These are phyloP conservation scores for Metschnikowia baotianmanensis DNA, from an alignment of 805 yeast genomes.

Conservation along the genomic window DNA sequence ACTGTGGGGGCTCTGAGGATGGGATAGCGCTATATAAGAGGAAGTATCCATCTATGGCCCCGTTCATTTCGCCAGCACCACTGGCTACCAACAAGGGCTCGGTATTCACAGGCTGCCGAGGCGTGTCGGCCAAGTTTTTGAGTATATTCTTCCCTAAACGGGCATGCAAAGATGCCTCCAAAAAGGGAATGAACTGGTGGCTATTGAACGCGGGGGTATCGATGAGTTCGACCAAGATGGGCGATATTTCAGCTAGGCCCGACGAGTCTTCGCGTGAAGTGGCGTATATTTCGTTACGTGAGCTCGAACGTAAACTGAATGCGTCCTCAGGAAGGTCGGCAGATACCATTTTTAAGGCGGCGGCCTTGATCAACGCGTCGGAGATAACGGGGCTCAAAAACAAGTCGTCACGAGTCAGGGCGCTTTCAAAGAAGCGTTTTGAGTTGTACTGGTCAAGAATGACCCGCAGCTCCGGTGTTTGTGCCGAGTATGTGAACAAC, in stretches of 20 bases:
- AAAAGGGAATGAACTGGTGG: constrained; percentile 67
- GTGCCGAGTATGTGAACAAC: constrained; percentile 53
- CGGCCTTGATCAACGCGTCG: constrained; percentile 16
- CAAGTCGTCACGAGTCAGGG: constrained; percentile 15
- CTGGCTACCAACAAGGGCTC: constrained; percentile 71
- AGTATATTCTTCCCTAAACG: constrained; percentile 58
- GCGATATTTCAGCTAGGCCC: constrained; percentile 22
- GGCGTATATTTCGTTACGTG: constrained; percentile 24
- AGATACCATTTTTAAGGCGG: constrained; percentile 1
- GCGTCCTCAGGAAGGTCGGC: too few relatives aligned
- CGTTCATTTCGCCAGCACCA: constrained; percentile 76
- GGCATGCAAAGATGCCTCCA: constrained; percentile 68
- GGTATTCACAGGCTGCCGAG: constrained; percentile 58
- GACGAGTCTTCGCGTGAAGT: constrained; percentile 13
- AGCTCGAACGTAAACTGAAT: too few relatives aligned
- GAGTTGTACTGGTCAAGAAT: constrained; percentile 26
- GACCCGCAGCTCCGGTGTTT: constrained; percentile 12
- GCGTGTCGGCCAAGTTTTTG: constrained; percentile 61
- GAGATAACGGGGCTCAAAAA: constrained; percentile 32
- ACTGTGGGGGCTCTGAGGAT: constrained; percentile 56
- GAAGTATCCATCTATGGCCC: constrained; percentile 71
- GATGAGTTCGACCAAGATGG: constrained; percentile 63
- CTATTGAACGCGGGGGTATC: constrained; percentile 74
- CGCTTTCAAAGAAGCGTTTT: constrained; percentile 13
- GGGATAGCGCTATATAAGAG: constrained; percentile 72